Evolutionary conservation across 805 yeast genomes (phyloP), one percentile per base, ranked within the genome.

Genomic region (Candida nemodendra): DNA sequence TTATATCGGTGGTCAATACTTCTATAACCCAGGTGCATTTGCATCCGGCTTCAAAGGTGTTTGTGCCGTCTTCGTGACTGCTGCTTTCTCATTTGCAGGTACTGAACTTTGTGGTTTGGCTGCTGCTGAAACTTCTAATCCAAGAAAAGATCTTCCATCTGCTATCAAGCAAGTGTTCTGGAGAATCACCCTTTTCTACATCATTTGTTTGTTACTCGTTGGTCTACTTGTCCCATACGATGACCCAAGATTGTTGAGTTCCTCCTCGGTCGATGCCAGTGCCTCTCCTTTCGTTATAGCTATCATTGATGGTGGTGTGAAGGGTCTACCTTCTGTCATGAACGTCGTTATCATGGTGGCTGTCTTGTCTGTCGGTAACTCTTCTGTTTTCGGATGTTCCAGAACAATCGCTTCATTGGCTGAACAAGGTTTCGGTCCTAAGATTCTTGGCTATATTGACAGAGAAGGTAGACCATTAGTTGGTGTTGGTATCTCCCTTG

Each of bases 211-310:
- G 48, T 61, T 75, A 32, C 59, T 79, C 52, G 61, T 79, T 50
- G 81, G 83, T 37, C 65, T 78, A 44, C 62, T 76, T n/a, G 83
- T 79, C 34, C 87, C 88, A 34, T 75, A 72, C 60, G 61, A 66
- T 54, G 70, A 74, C 47, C 59, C 64, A 3, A 63, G 74, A 48
- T 48, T 66, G 26, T 61, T 78, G 42, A 64, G 69, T 52, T 75
- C 72, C 1, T 56, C 70, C 9, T 68, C 73, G 26, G 65, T 63
- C 17, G 77, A 78, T 47, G 73, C 78, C 28, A 62, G 79, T 19
- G 81, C 86, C 19, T 83, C 90, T 13, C 91, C 91, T 18, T 83
- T 82, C 56, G 90, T 83, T 48, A 72, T 83, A 60, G 88, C 90
- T 27, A 76, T 82, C 39, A 65, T 71, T 21, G 64, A 71, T 37